Percentiles rank a stretch among this genome's conserved stretches.
Conservation (phyloP, 495 filamentous ascomycete species). For the Aspergillus affinis region DNA sequence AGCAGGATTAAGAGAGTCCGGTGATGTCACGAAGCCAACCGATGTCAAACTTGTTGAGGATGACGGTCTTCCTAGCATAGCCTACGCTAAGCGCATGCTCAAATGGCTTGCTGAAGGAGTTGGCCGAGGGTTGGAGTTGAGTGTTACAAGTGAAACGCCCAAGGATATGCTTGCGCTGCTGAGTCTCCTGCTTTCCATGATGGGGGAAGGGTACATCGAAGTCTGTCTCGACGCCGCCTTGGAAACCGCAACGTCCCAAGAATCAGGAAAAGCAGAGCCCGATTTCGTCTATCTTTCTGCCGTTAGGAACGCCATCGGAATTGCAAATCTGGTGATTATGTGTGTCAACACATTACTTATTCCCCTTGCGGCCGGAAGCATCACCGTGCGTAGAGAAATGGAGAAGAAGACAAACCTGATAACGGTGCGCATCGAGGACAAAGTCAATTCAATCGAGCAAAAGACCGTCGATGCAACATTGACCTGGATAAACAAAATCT, state of each 20-base stretch:
- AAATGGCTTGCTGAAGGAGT: conserved; percentile 98
- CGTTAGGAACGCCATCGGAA: conserved; percentile 78
- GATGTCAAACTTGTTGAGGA: conserved; percentile 89
- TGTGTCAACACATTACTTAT: conserved; percentile 90
- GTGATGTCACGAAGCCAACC: conserved; percentile 49
- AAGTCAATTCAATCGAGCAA: conserved; percentile 82
- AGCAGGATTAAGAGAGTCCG: conserved; percentile 62
- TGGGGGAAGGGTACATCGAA: conserved; percentile 94
- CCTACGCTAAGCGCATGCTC: conserved; percentile 92
- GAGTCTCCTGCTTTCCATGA: conserved; percentile 78
- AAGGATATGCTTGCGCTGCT: conserved; percentile 90
- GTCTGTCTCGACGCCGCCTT: conserved; percentile 86
- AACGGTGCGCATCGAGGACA: conserved; percentile 79
- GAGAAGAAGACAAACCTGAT: conserved; percentile 75
- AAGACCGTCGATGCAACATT: conserved; percentile 80
- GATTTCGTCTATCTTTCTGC: conserved; percentile 81
- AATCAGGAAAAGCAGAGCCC: conserved; percentile 76
- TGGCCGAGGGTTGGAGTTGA: conserved; percentile 86
- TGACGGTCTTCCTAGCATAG: conserved; percentile 78
- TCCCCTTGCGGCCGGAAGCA: conserved; percentile 80
- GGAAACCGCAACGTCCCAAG: conserved; percentile 72
- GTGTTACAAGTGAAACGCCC: conserved; percentile 80
- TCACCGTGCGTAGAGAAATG: conserved; percentile 87
- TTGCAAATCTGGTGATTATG: conserved; percentile 88
- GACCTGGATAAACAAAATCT: conserved; percentile 72